A percentile compares a stretch with the other conserved stretches of the same genome.
phyloP scores from a whole-genome alignment of 805 yeast species.

The Starmerella cellae region DNA sequence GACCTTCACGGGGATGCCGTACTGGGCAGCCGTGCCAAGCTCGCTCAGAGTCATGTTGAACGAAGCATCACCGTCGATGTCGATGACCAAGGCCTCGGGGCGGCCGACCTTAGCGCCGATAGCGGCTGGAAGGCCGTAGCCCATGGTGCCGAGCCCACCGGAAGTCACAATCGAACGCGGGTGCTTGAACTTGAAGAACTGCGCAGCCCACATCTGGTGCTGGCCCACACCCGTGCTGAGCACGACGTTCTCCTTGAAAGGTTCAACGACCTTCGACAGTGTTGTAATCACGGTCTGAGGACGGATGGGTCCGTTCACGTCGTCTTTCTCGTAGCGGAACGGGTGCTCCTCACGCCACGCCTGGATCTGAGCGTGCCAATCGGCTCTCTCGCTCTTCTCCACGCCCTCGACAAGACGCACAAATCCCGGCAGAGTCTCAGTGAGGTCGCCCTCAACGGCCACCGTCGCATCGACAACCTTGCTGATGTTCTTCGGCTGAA shows the following conservation, averaged over 20 bases:
- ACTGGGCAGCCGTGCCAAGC: slow-evolving; percentile 88
- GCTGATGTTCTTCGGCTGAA: slow-evolving; percentile 91
- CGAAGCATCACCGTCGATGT: slow-evolving; percentile 98
- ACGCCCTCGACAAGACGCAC: slow-evolving; percentile 58
- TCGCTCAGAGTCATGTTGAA: slow-evolving; percentile 95
- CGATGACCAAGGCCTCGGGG: slow-evolving; percentile 90
- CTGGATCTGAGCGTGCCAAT: slow-evolving; percentile 63
- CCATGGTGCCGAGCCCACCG: slow-evolving; percentile 99
- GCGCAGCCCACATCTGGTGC: slow-evolving; percentile 99
- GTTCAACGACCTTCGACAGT: slow-evolving; percentile 57
- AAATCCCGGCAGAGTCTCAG: slow-evolving; percentile 57
- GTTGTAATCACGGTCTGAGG: slow-evolving; percentile 86
- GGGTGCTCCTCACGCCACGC: slow-evolving; percentile 84
- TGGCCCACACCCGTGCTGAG: slow-evolving; percentile 98
- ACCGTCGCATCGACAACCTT: slow-evolving; percentile 90
- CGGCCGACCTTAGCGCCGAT: slow-evolving; percentile 96
- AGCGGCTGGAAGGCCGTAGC: slow-evolving; percentile 93
- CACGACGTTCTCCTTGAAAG: slow-evolving; percentile 56
- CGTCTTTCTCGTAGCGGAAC: slow-evolving; percentile 66
- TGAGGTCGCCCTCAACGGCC: slow-evolving; percentile 93
- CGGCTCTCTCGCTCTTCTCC: slow-evolving; percentile 39
- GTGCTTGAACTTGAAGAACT: slow-evolving; percentile 82
- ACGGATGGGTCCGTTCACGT: slow-evolving; percentile 46
- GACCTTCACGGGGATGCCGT: slow-evolving; percentile 77
- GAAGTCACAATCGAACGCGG: slow-evolving; percentile 95